A percentile compares a stretch with the other conserved stretches of the same genome.
Conservation (phyloP, 345 rosid genomes). For the thale cress (Arabidopsis thaliana) region TAIR10.1 NC_003071.7:18509501-18510000, state of each 20-base stretch:
- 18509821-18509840: conserved; percentile 46
- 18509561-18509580: conserved; percentile 53
- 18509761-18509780: neutral
- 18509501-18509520: conserved; percentile 57
- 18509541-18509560: conserved; percentile 73
- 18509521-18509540: conserved; percentile 58
- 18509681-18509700: conserved; percentile 67
- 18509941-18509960: conserved; percentile 79
- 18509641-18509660: conserved; percentile 79
- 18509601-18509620: conserved; percentile 50
- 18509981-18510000: conserved; percentile 21
- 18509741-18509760: neutral
- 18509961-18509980: conserved; percentile 60
- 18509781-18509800: conserved; percentile 72
- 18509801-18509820: conserved; percentile 39
- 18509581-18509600: conserved; percentile 75
- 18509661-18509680: conserved; percentile 75
- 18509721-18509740: neutral
- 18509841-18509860: conserved; percentile 57
- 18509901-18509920: conserved; percentile 75
- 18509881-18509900: conserved; percentile 70
- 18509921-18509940: conserved; percentile 79
- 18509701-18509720: conserved; percentile 26
- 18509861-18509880: conserved; percentile 67
- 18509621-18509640: conserved; percentile 62